Percentiles rank a stretch among this genome's conserved stretches.
Conservation (phyloP, 2,329 filamentous ascomycete species). For the Aspergillus jensenii region DNA sequence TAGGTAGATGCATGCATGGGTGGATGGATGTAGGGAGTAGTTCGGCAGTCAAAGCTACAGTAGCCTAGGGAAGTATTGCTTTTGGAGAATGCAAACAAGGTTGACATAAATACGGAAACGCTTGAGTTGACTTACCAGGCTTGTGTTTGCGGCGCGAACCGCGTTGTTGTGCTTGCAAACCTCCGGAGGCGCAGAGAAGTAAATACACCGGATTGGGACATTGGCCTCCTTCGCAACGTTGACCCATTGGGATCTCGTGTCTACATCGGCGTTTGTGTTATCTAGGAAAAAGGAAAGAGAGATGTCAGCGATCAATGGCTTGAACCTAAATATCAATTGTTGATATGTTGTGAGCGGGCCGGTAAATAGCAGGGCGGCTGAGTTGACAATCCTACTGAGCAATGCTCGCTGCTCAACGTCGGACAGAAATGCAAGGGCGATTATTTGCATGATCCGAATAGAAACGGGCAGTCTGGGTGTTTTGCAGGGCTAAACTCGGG, state of each 20-base stretch:
- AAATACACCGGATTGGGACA: constrained; percentile 79
- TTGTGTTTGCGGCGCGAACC: constrained; percentile 66
- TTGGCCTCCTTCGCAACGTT: constrained; percentile 67
- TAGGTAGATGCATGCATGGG: background rate
- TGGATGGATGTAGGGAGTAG: background rate
- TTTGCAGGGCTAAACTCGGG: background rate
- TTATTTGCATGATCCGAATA: background rate
- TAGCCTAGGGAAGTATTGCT: background rate
- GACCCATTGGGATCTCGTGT: constrained; percentile 77
- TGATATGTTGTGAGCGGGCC: background rate
- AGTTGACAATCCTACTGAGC: background rate
- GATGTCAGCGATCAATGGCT: background rate
- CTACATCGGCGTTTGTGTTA: constrained; percentile 88
- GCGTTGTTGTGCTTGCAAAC: constrained; percentile 84
- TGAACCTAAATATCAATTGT: background rate
- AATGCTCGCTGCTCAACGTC: constrained; percentile 9
- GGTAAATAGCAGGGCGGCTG: background rate
- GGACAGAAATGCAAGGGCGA: constrained; percentile 20
- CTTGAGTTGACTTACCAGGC: constrained; percentile 30
- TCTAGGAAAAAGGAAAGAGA: constrained; percentile 53
- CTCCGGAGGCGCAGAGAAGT: constrained; percentile 71
- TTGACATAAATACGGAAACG: background rate
- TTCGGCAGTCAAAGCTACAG: background rate
- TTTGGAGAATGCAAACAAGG: background rate
- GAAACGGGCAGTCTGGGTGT: background rate